Evolutionary conservation across 306 rosid species (phyloP).

Genomic region (Sechiopsis laciniata): DNA sequence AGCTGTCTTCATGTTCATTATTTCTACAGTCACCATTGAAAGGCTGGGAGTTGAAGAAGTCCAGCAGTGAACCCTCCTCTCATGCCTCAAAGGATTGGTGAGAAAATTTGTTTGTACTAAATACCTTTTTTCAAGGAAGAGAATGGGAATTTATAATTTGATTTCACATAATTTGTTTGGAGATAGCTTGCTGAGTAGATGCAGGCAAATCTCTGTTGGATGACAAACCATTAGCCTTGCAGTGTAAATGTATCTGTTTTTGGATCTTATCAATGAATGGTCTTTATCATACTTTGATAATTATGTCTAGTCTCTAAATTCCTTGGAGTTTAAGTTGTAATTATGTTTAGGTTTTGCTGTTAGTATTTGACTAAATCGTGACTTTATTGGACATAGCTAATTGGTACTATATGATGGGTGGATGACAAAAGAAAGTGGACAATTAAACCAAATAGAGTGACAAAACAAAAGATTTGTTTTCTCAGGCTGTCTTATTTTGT

Average conservation of each 20-base stretch:
- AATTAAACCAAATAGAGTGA: background rate
- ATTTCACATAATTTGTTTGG: constrained; percentile 18
- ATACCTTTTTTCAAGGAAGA: constrained; percentile 3
- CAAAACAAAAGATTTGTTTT: background rate
- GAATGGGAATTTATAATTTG: background rate
- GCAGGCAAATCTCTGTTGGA: constrained; percentile 20
- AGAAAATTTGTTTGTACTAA: constrained; percentile 21
- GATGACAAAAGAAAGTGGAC: background rate
- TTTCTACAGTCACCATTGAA: constrained; percentile 84
- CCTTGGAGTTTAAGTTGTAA: too few species aligned
- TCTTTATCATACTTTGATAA: constrained; percentile 5
- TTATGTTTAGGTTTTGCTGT: too few species aligned
- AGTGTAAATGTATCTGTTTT: constrained; percentile 16
- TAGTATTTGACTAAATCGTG: too few species aligned
- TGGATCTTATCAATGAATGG: constrained; percentile 11
- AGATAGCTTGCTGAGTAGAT: constrained; percentile 22
- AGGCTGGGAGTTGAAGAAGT: constrained; percentile 81
- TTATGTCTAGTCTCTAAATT: too few species aligned
- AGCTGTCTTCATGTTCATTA: constrained; percentile 68
- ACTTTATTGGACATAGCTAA: too few species aligned
- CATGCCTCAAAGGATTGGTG: constrained; percentile 77
- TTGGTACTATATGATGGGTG: too few species aligned
- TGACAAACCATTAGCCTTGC: constrained; percentile 18
- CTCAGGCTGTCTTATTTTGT: background rate
- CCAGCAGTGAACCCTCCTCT: constrained; percentile 35